Percentiles rank a stretch among this genome's conserved stretches.
These are phyloP conservation scores for Silene noctiflora DNA, from an alignment of 179 eudicot species.

Conservation along the genomic window DNA sequence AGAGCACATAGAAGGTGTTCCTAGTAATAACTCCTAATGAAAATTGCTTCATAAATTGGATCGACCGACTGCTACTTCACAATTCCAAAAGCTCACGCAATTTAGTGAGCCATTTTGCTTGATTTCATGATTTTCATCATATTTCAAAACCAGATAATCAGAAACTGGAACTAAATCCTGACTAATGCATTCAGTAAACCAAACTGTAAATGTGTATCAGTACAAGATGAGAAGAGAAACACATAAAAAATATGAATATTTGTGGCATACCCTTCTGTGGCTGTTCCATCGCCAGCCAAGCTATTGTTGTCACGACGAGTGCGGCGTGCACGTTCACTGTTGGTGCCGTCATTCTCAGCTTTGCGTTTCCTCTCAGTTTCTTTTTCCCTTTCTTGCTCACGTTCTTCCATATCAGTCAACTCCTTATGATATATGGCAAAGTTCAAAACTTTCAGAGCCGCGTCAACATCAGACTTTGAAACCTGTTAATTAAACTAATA, in stretches of 20 bases:
- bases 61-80: too few relatives aligned
- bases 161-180: neutral
- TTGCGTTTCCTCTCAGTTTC: constrained; percentile 66
- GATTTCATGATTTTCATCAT: neutral
- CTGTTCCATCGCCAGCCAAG: constrained; percentile 30
- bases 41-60: too few relatives aligned
- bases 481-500: constrained; percentile 45
- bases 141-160: neutral
- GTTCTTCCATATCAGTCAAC: constrained; percentile 93
- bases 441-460: constrained; percentile 90
- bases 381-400: constrained; percentile 71
- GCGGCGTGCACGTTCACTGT: constrained; percentile 33
- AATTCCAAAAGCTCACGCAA: too few relatives aligned
- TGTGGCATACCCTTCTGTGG: constrained; percentile 51
- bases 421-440: constrained; percentile 98
- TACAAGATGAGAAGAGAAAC: neutral
- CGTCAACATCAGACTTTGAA: constrained; percentile 78
- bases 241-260: neutral
- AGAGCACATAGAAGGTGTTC: too few relatives aligned
- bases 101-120: too few relatives aligned
- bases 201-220: neutral
- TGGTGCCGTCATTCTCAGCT: constrained; percentile 52
- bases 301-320: constrained; percentile 28
- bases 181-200: neutral
- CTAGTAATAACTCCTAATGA: too few relatives aligned